These are phyloP conservation scores for Phytophthora macrochlamydospora DNA, from an alignment of 352 stramenopile genomes.

Conservation along the genomic window DNA sequence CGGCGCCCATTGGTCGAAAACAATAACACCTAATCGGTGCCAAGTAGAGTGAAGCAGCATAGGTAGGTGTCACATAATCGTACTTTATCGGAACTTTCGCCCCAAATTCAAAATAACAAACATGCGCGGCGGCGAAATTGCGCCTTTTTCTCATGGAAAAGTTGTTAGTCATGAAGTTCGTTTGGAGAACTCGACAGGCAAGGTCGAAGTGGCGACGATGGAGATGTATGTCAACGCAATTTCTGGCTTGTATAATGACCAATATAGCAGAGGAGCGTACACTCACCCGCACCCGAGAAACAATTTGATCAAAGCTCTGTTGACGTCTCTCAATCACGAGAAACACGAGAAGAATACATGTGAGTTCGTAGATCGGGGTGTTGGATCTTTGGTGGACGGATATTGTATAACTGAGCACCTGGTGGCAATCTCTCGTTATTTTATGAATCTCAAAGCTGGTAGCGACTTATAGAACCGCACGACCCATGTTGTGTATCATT, in stretches of 20 bases:
- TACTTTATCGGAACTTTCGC: no score
- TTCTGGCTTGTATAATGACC: neutral
- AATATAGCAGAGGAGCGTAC: neutral
- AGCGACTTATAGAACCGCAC: neutral
- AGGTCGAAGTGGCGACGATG: neutral
- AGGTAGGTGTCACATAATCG: no score
- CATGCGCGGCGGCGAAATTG: neutral
- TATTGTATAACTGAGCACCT: neutral
- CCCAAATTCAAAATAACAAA: no score
- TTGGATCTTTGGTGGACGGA: constrained; percentile 1
- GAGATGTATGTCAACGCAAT: neutral
- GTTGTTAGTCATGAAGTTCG: neutral
- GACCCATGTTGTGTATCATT: neutral
- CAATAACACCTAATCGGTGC: no score
- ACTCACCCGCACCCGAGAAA: neutral
- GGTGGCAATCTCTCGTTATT: constrained; percentile 1
- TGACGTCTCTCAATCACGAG: neutral
- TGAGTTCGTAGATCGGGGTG: neutral
- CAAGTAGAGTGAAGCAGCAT: no score
- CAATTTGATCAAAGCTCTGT: neutral
- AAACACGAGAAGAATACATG: constrained; percentile 1
- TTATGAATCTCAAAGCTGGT: neutral
- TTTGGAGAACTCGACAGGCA: neutral
- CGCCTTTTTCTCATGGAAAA: neutral
- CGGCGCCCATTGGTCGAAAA: no score